Conservation (phyloP, 2,329 filamentous ascomycete genomes). For the Diaporthe sp. region DNA sequence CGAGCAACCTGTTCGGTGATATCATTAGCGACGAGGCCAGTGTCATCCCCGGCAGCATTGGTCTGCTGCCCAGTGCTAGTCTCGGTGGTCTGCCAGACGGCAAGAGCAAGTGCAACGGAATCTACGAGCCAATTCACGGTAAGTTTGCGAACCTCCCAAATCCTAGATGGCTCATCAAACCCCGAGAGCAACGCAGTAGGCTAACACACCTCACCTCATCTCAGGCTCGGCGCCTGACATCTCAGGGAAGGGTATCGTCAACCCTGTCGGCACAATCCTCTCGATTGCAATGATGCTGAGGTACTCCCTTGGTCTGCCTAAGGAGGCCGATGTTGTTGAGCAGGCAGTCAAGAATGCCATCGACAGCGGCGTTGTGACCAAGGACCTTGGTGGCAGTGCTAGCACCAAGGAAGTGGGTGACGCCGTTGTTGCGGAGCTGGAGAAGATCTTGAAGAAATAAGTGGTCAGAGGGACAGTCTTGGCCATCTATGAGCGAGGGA, state of each 20-base stretch:
- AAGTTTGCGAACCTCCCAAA: slow-evolving; percentile 46
- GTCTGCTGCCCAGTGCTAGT: slow-evolving; percentile 88
- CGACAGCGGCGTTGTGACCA: slow-evolving; percentile 83
- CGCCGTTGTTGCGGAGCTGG: slow-evolving; percentile 81
- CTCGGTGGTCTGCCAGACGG: slow-evolving; percentile 89
- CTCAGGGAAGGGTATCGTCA: slow-evolving; percentile 90
- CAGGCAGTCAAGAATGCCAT: slow-evolving; percentile 84
- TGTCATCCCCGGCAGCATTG: slow-evolving; percentile 92
- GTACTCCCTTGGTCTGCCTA: slow-evolving; percentile 86
- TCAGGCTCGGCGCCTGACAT: slow-evolving; percentile 92
- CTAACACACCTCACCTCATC: slow-evolving; percentile 26
- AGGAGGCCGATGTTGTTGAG: slow-evolving; percentile 84
- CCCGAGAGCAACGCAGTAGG: background rate
- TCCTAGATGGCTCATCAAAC: background rate
- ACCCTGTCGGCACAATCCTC: slow-evolving; percentile 91
- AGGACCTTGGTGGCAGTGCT: slow-evolving; percentile 84
- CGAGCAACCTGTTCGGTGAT: slow-evolving; percentile 95
- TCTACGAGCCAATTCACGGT: slow-evolving; percentile 99
- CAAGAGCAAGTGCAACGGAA: slow-evolving; percentile 87
- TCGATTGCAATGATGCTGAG: slow-evolving; percentile 96
- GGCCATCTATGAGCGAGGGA: background rate
- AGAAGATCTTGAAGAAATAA: slow-evolving; percentile 71
- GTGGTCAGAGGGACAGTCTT: too few species aligned
- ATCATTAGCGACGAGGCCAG: slow-evolving; percentile 97
- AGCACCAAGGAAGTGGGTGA: slow-evolving; percentile 83